Base-by-base conservation (phyloP, 495 filamentous ascomycete species). In the Penicillium soppii region DNA sequence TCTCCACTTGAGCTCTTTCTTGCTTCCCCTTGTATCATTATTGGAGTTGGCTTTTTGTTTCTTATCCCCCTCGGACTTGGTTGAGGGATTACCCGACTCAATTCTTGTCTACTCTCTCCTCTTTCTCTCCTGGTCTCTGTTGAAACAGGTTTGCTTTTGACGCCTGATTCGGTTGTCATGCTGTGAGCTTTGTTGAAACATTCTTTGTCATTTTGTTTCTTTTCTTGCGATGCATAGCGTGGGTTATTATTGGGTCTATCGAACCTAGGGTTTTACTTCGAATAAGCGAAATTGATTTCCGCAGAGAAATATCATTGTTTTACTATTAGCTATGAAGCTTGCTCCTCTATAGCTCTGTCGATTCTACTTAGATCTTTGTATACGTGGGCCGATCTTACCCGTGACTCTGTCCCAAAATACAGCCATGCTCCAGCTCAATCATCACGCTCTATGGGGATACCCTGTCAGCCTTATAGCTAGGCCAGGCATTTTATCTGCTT, bases 141-240 rank as follows among this genome's bases (percentile, higher is more conserved):
- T 12, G 9, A 12, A 12, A 7, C 29, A 32, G 3, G 29, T 32
- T 32, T 12, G 29, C 29, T 32, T 32, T 12, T 12, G n/a, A n/a
- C n/a, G n/a, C 8, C 10, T 32, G 29, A 7, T 10, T 12, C 25
- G 4, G 44, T 39, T 46, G 32, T 33, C 30, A 49, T 40, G 33
- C 17, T 44, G 30, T 32, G 44, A 39, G 48, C 52, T 49, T 21
- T 19, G 23, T 25, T n/a, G 23, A 42, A 25, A 16, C 41, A 38
- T 38, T 43, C 52, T 55, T 54, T 61, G n/a, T n/a, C n/a, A 12
- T 58, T 47, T 50, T 67, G 42, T 51, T 62, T 64, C 59, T 61
- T 62, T 61, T 52, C 37, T 49, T 55, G 47, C 56, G 29, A 54
- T 65, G 62, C 62, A 65, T 65, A 65, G 62, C 62, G 62, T 65